Percentiles rank a stretch among this genome's conserved stretches.
Evolutionary conservation across 306 rosid genomes (phyloP).

Genomic region (Oxytropis ochrocephala): DNA sequence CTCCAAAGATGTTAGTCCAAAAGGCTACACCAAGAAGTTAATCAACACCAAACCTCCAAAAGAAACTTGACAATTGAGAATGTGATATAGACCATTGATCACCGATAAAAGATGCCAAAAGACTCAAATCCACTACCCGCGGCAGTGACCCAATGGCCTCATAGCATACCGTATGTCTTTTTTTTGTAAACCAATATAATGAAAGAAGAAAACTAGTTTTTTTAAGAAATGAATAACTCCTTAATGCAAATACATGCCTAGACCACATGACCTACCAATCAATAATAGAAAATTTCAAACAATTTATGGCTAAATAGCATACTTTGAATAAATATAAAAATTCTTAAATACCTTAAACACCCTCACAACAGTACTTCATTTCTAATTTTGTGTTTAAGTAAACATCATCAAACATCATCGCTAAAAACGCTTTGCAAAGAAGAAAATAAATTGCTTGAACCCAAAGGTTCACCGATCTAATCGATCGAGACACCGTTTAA

Average conservation of each 20-base stretch:
- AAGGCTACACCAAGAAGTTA: conserved; percentile 28
- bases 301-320: neutral
- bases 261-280: too few relatives aligned
- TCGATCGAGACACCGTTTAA: too few relatives aligned
- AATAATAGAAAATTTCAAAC: too few relatives aligned
- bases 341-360: too few relatives aligned
- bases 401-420: too few relatives aligned
- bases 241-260: neutral
- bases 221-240: neutral
- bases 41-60: conserved; percentile 21
- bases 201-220: neutral
- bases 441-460: too few relatives aligned
- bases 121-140: neutral
- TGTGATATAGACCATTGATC: neutral
- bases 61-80: neutral
- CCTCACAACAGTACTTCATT: too few relatives aligned
- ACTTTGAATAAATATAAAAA: too few relatives aligned
- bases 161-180: neutral
- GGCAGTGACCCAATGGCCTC: neutral
- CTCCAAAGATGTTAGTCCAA: conserved; percentile 19
- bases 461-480: too few relatives aligned
- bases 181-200: neutral
- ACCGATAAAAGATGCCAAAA: neutral
- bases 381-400: too few relatives aligned
- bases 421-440: too few relatives aligned